phyloP scores from a whole-genome alignment of 2,329 filamentous ascomycete species.

The Kalaharituber pfeilii region DNA sequence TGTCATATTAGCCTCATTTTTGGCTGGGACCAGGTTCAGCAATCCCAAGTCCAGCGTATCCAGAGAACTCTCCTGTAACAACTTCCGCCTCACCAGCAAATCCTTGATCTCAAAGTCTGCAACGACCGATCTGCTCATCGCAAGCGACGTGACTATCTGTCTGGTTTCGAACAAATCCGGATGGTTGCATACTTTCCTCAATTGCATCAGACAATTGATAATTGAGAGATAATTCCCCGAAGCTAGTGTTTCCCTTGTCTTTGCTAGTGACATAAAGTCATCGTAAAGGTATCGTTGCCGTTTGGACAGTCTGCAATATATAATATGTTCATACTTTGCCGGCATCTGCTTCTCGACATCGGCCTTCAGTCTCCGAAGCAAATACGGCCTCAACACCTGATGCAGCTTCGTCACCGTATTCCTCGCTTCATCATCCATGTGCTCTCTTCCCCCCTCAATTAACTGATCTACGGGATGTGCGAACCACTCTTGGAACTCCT shows the following conservation, averaged over 20 bases:
- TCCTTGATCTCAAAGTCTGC: constrained; percentile 60
- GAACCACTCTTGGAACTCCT: constrained; percentile 93
- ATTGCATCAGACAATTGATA: constrained; percentile 94
- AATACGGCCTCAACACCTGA: constrained; percentile 78
- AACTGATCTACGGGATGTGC: constrained; percentile 91
- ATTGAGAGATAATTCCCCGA: constrained; percentile 95
- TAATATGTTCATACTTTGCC: constrained; percentile 90
- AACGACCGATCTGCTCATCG: constrained; percentile 63
- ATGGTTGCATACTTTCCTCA: constrained; percentile 96
- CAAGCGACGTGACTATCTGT: constrained; percentile 91
- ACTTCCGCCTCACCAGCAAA: constrained; percentile 45
- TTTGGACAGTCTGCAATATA: constrained; percentile 88
- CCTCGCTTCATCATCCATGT: constrained; percentile 85
- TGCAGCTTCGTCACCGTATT: constrained; percentile 86
- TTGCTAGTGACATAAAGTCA: constrained; percentile 77
- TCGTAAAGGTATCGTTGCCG: constrained; percentile 91
- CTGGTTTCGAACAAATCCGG: constrained; percentile 92
- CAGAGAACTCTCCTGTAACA: constrained; percentile 41
- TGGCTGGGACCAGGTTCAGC: constrained; percentile 59
- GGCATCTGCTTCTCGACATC: constrained; percentile 99
- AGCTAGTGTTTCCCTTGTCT: constrained; percentile 73
- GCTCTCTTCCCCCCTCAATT: constrained; percentile 78
- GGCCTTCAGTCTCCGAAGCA: constrained; percentile 77
- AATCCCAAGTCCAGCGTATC: constrained; percentile 51
- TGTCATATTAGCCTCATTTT: constrained; percentile 36